Percentiles rank a stretch among this genome's conserved stretches.
Evolutionary conservation across 192 early-diverging fungal species (phyloP).

Genomic region (Backusella westeae): DNA sequence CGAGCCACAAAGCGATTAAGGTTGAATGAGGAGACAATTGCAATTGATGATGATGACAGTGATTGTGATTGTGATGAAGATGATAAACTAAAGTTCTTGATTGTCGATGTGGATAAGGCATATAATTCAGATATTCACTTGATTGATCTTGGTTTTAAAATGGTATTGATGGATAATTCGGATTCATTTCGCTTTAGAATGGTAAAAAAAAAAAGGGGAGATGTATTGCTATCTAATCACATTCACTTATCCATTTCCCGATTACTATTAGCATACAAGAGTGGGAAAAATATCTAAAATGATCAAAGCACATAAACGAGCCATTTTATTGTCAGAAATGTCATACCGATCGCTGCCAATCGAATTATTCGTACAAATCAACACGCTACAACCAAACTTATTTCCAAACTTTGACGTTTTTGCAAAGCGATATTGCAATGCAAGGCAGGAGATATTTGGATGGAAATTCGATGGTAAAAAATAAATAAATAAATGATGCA

Average conservation of each 20-base stretch:
- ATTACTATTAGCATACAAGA: not conserved
- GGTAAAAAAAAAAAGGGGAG: not conserved
- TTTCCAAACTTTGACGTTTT: not conserved
- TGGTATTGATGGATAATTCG: not conserved
- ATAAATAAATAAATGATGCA: not conserved
- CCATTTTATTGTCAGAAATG: not conserved
- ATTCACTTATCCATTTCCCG: too few relatives aligned
- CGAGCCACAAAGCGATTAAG: not conserved
- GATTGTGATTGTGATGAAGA: not conserved
- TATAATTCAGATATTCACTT: not conserved
- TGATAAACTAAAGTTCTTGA: not conserved
- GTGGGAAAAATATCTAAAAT: not conserved
- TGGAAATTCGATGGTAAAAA: not conserved
- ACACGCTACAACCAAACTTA: not conserved
- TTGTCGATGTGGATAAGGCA: not conserved
- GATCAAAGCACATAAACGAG: not conserved
- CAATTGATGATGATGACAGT: not conserved
- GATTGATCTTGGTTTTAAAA: not conserved
- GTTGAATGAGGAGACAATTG: not conserved
- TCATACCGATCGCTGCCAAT: not conserved
- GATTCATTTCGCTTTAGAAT: not conserved
- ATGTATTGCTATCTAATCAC: not conserved
- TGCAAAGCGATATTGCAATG: not conserved
- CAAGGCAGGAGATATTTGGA: not conserved
- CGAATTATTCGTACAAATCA: not conserved